Conservation (phyloP, 164 flowering plant genomes). For the Stephania cephalantha region DNA sequence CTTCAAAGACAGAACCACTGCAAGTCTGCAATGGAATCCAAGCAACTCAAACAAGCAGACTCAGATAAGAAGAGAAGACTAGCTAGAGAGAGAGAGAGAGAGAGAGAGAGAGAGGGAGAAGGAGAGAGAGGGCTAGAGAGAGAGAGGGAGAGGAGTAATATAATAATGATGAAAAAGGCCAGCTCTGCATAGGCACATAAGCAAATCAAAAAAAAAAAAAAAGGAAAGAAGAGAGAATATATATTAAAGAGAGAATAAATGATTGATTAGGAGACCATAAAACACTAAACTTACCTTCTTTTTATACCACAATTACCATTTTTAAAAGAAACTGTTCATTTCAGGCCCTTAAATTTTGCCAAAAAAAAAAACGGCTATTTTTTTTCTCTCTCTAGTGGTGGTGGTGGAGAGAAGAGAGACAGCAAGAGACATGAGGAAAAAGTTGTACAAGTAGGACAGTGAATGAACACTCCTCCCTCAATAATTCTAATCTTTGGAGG, state of each 20-base stretch:
- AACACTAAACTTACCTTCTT: conserved; percentile 2
- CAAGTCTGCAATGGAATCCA: conserved; percentile 8
- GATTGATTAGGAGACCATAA: background rate
- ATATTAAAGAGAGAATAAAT: background rate
- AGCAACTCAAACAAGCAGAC: background rate
- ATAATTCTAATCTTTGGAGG: background rate
- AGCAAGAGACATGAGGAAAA: background rate
- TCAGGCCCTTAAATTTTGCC: background rate
- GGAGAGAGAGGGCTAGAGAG: background rate
- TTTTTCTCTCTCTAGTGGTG: background rate
- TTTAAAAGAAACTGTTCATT: background rate
- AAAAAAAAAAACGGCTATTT: conserved; percentile 12
- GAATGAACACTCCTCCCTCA: background rate
- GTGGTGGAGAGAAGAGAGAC: background rate
- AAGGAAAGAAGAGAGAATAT: background rate
- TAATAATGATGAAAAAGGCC: conserved; percentile 3
- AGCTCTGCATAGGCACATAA: conserved; percentile 6
- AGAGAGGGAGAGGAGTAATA: background rate
- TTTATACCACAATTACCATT: background rate
- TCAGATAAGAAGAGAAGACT: conserved; percentile 9
- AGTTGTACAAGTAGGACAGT: background rate
- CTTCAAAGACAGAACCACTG: conserved; percentile 1
- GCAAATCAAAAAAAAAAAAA: conserved; percentile 4
- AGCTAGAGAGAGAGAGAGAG: background rate
- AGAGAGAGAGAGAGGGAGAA: background rate